Evolutionary conservation across 768 basidiomycete species (phyloP).

Genomic region (Infundibulicybe gibba): DNA sequence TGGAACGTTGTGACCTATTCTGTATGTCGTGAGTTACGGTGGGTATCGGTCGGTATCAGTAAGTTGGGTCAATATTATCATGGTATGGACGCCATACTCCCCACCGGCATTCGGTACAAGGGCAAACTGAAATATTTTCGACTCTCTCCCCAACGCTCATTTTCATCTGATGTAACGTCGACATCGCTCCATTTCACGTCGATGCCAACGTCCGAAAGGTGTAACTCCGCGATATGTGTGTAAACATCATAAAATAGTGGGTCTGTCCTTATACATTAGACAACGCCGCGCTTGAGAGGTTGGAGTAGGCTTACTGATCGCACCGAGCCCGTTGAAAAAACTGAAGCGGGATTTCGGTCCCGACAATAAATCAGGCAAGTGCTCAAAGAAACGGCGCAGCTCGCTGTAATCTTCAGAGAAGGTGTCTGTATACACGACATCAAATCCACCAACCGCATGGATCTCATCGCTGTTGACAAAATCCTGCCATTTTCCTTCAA

Average conservation of each 20-base stretch:
- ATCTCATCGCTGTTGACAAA: constrained; percentile 59
- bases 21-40: too few relatives aligned
- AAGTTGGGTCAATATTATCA: background rate
- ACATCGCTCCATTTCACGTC: constrained; percentile 81
- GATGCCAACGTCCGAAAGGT: constrained; percentile 81
- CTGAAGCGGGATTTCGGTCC: constrained; percentile 79
- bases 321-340: constrained; percentile 97
- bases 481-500: constrained; percentile 96
- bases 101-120: constrained; percentile 68
- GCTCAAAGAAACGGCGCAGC: constrained; percentile 78
- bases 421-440: constrained; percentile 89
- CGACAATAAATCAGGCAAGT: constrained; percentile 71
- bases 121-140: constrained; percentile 76
- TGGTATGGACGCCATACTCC: constrained; percentile 20
- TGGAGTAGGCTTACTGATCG: constrained; percentile 66
- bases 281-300: constrained; percentile 1
- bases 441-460: constrained; percentile 71
- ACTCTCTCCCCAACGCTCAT: constrained; percentile 71
- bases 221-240: constrained; percentile 78
- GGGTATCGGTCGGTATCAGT: too few relatives aligned
- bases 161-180: constrained; percentile 48
- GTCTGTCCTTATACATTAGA: constrained; percentile 43
- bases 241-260: constrained; percentile 89
- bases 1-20: too few relatives aligned
- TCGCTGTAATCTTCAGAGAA: constrained; percentile 88